Percentiles rank a stretch among this genome's conserved stretches.
phyloP scores from a whole-genome alignment of 2,329 filamentous ascomycete species.

The Diaporthe caulivora region DNA sequence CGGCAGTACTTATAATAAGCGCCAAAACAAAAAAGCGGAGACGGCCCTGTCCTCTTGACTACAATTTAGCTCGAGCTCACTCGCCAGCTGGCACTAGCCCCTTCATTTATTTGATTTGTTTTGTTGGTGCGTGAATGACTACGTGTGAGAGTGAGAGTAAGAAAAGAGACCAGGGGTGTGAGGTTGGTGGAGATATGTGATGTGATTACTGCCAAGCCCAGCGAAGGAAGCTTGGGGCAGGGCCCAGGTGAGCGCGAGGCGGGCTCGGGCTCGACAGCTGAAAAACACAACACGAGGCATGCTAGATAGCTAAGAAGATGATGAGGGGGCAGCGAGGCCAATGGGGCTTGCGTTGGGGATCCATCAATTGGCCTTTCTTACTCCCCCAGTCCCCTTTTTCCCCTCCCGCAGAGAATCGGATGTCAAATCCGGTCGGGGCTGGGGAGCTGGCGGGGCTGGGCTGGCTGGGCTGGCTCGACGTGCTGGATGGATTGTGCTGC shows the following conservation, averaged over 20 bases:
- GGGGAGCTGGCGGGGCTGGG: too few relatives aligned
- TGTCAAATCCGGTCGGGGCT: background rate
- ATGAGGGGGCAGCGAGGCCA: background rate
- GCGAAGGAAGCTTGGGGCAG: slow-evolving; percentile 19
- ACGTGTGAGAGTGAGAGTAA: background rate
- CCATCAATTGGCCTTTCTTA: background rate
- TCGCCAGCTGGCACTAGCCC: slow-evolving; percentile 20
- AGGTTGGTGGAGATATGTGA: background rate
- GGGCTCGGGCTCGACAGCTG: background rate
- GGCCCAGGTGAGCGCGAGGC: background rate
- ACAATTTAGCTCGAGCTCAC: slow-evolving; percentile 1
- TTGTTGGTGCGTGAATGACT: background rate
- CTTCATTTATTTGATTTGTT: too few relatives aligned
- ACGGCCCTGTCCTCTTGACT: background rate
- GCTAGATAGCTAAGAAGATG: background rate
- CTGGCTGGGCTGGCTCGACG: background rate
- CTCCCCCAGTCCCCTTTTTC: background rate
- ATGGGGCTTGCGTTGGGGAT: background rate
- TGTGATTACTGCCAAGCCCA: slow-evolving; percentile 25
- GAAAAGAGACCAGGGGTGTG: background rate
- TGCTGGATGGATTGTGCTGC: background rate
- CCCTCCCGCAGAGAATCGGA: background rate
- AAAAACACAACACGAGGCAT: background rate
- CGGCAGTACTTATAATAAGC: slow-evolving; percentile 5
- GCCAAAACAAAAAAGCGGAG: background rate